Conservation (phyloP, 306 rosid species). For the Vigna nakashimae region DNA sequence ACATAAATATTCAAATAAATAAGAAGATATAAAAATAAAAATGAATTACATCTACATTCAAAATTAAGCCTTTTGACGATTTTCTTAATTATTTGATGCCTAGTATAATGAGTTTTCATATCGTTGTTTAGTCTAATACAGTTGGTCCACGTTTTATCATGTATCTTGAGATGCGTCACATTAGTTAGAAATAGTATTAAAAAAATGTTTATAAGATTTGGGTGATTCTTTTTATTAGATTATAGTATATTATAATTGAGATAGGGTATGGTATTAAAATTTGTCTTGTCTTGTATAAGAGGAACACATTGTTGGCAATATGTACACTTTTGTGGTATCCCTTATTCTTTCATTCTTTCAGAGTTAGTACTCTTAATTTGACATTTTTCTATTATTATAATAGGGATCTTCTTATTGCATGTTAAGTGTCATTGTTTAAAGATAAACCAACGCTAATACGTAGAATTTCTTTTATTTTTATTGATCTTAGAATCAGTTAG, state of each 20-base stretch:
- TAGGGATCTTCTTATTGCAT: no score
- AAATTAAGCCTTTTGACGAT: neutral
- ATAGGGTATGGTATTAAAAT: neutral
- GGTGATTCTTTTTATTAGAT: neutral
- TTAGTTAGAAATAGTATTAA: neutral
- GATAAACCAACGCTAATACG: neutral
- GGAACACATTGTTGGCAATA: neutral
- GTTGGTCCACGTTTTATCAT: constrained; percentile 1
- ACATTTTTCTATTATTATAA: neutral
- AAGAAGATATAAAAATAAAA: no score
- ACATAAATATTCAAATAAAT: no score
- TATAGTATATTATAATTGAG: neutral
- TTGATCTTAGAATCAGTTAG: no score
- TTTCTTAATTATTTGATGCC: neutral
- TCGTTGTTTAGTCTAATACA: neutral
- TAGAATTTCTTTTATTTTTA: no score
- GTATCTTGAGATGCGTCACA: neutral
- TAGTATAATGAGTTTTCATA: neutral
- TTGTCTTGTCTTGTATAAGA: neutral
- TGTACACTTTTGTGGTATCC: neutral
- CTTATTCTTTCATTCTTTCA: neutral
- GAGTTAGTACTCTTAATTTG: neutral
- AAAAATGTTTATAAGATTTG: neutral
- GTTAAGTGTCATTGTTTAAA: no score
- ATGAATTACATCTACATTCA: no score